Conservation (phyloP, 2,329 filamentous ascomycete genomes). For the Colletotrichum lini region DNA sequence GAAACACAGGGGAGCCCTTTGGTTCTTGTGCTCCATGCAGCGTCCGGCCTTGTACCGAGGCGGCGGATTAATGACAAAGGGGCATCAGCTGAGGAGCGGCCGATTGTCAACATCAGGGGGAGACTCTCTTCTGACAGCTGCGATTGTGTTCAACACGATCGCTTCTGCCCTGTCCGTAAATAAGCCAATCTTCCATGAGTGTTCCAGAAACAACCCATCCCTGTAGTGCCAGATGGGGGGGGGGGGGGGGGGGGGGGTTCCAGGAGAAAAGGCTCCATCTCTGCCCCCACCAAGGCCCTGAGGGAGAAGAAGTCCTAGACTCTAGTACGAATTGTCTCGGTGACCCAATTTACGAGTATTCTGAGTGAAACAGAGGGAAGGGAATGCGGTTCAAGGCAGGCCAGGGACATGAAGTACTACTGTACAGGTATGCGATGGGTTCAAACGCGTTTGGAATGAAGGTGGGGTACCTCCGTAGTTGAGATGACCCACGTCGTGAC, state of each 20-base stretch:
- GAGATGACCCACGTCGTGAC: slow-evolving; percentile 3
- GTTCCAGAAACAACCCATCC: slow-evolving; percentile 24
- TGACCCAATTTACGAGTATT: slow-evolving; percentile 14
- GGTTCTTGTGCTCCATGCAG: too few relatives aligned
- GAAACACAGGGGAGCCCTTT: too few relatives aligned
- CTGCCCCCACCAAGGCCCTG: neutral
- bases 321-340: slow-evolving; percentile 7
- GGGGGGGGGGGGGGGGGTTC: neutral
- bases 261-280: neutral
- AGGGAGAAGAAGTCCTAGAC: neutral
- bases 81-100: neutral
- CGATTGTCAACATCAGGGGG: neutral
- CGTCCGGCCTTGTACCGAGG: neutral
- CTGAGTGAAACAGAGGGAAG: slow-evolving; percentile 17
- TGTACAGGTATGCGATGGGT: too few relatives aligned
- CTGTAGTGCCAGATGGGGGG: neutral
- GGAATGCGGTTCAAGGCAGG: slow-evolving; percentile 3
- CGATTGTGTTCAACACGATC: neutral
- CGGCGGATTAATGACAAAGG: neutral
- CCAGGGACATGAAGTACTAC: slow-evolving; percentile 2
- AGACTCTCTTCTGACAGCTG: too few relatives aligned
- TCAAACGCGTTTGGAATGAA: too few relatives aligned
- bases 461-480: too few relatives aligned
- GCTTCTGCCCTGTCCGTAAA: slow-evolving; percentile 2
- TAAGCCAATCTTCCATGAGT: slow-evolving; percentile 13